Conservation (phyloP, 345 rosid genomes). For the Acer negundo region DNA sequence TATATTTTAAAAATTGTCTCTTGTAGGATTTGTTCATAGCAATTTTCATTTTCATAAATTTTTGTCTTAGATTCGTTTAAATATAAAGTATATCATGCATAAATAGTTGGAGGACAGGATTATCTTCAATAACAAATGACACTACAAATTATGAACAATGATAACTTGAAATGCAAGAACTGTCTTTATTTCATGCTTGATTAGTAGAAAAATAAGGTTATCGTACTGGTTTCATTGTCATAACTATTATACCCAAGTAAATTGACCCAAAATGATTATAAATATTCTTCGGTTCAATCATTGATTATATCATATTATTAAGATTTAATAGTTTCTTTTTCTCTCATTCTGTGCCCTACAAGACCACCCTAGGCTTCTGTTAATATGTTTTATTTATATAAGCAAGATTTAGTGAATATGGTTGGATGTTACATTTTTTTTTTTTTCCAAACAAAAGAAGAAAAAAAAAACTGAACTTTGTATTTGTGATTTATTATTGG, state of each 20-base stretch:
- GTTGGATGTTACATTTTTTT: not conserved
- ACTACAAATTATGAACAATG: not conserved
- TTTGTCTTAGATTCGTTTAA: not conserved
- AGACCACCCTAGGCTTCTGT: not conserved
- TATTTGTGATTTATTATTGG: not conserved
- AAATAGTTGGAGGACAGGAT: not conserved
- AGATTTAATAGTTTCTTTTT: not conserved
- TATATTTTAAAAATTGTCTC: not conserved
- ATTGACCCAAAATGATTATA: not conserved
- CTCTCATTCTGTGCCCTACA: slow-evolving; percentile 1
- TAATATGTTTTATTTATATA: not conserved
- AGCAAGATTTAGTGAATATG: not conserved
- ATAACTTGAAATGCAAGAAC: slow-evolving; percentile 1
- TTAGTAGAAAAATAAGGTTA: not conserved
- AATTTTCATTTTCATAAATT: not conserved
- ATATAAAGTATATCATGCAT: not conserved
- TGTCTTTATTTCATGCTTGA: not conserved
- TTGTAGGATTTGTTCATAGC: not conserved
- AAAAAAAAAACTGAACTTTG: not conserved
- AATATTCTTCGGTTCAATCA: not conserved
- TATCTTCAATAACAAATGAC: not conserved
- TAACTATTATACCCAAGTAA: not conserved
- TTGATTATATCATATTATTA: not conserved
- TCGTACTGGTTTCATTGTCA: not conserved
- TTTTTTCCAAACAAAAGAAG: not conserved